phyloP scores from a whole-genome alignment of 2,329 filamentous ascomycete species.

The Penicillium decumbens region DNA sequence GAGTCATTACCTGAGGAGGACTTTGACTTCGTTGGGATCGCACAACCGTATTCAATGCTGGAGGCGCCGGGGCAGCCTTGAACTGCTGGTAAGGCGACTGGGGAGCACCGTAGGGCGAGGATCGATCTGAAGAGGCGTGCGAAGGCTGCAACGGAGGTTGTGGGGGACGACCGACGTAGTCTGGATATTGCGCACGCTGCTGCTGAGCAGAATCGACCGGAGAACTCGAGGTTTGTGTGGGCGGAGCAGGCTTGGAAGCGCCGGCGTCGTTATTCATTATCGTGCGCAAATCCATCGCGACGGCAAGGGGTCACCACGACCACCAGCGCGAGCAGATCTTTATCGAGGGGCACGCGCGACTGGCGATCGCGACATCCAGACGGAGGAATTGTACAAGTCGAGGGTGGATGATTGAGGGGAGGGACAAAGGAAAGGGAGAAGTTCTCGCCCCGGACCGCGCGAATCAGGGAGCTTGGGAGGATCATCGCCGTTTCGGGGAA shows the following conservation, averaged over 20 bases:
- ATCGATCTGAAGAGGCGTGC: slow-evolving; percentile 43
- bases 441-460: slow-evolving; percentile 20
- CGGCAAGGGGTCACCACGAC: slow-evolving; percentile 18
- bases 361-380: slow-evolving; percentile 20
- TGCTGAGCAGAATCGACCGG: slow-evolving; percentile 27
- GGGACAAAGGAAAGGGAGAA: slow-evolving; percentile 23
- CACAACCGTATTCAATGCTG: slow-evolving; percentile 28
- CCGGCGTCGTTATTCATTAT: slow-evolving; percentile 48
- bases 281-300: slow-evolving; percentile 50
- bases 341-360: slow-evolving; percentile 14
- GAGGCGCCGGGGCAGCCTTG: slow-evolving; percentile 22
- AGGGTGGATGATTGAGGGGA: slow-evolving; percentile 6
- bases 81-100: slow-evolving; percentile 42
- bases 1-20: slow-evolving; percentile 27
- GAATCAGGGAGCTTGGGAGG: slow-evolving; percentile 21
- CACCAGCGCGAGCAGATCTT: slow-evolving; percentile 17
- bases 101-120: slow-evolving; percentile 37
- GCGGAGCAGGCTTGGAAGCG: slow-evolving; percentile 29
- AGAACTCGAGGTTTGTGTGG: slow-evolving; percentile 30
- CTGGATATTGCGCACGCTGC: slow-evolving; percentile 28
- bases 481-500: slow-evolving; percentile 25
- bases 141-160: slow-evolving; percentile 45
- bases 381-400: slow-evolving; percentile 1
- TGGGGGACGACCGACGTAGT: slow-evolving; percentile 30
- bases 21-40: slow-evolving; percentile 34